These are phyloP conservation scores for Fusarium continuum DNA, from an alignment of 2,329 filamentous ascomycete genomes.

Conservation along the genomic window DNA sequence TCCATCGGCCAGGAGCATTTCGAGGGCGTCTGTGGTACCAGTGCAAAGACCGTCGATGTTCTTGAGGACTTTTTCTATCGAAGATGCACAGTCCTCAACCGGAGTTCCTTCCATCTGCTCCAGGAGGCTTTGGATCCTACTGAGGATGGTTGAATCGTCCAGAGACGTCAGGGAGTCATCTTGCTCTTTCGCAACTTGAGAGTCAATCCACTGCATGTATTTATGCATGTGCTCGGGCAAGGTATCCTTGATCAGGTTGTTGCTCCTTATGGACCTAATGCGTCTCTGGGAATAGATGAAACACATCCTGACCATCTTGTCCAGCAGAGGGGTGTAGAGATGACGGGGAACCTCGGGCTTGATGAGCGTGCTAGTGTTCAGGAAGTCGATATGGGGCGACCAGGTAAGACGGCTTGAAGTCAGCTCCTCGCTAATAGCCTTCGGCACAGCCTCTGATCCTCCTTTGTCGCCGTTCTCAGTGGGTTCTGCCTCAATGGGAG, in stretches of 20 bases:
- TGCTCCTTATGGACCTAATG: background rate
- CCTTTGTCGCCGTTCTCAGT: background rate
- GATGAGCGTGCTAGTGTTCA: constrained; percentile 38
- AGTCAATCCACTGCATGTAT: constrained; percentile 43
- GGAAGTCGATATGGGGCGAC: constrained; percentile 47
- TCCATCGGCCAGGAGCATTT: constrained; percentile 46
- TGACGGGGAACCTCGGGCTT: constrained; percentile 17
- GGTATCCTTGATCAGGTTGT: background rate
- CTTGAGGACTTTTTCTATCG: constrained; percentile 15
- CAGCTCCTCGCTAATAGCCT: background rate
- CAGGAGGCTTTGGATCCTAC: background rate
- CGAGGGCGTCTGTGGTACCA: constrained; percentile 40
- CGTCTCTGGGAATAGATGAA: constrained; percentile 32
- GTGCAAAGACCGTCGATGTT: constrained; percentile 34
- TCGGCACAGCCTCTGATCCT: background rate
- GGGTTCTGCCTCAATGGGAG: background rate
- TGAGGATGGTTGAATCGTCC: background rate
- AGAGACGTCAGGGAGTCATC: background rate
- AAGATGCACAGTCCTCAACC: constrained; percentile 6
- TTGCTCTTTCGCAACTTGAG: background rate
- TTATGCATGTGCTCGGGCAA: constrained; percentile 42
- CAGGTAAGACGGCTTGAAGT: constrained; percentile 45
- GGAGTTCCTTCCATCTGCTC: constrained; percentile 3
- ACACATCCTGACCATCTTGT: constrained; percentile 46
- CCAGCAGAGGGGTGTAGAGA: constrained; percentile 31